Conservation (phyloP, 2,329 filamentous ascomycete species). For the Pestalotiopsis sp. region DNA sequence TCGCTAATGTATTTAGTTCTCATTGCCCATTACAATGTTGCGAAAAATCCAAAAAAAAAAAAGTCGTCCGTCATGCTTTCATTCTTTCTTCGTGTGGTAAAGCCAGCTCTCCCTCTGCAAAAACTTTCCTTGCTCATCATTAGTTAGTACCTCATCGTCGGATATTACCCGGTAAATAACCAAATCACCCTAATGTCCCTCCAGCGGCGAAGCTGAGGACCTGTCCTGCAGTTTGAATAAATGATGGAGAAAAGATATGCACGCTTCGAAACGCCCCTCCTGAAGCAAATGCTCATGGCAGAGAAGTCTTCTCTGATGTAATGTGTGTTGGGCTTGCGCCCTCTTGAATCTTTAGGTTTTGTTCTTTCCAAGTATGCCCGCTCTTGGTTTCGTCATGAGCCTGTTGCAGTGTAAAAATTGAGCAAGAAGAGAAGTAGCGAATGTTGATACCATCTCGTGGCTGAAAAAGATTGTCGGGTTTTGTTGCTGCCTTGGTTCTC, state of each 20-base stretch:
- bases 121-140: background rate
- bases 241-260: background rate
- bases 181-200: background rate
- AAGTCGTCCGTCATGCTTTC: background rate
- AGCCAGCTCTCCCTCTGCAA: slow-evolving; percentile 5
- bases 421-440: background rate
- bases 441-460: background rate
- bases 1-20: slow-evolving; percentile 4
- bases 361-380: slow-evolving; percentile 18
- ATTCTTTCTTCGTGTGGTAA: slow-evolving; percentile 5
- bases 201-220: background rate
- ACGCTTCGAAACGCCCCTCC: slow-evolving; percentile 5
- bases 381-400: background rate
- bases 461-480: background rate
- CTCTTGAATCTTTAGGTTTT: slow-evolving; percentile 22
- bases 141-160: background rate
- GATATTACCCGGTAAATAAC: background rate
- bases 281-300: background rate
- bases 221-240: slow-evolving; percentile 6
- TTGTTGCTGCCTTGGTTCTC: background rate
- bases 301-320: slow-evolving; percentile 13
- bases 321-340: slow-evolving; percentile 25
- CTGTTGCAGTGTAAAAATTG: background rate
- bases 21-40: background rate
- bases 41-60: background rate